Base-by-base conservation (phyloP, 73 alveolate genomes). In the Paraurostyla sp. region DNA sequence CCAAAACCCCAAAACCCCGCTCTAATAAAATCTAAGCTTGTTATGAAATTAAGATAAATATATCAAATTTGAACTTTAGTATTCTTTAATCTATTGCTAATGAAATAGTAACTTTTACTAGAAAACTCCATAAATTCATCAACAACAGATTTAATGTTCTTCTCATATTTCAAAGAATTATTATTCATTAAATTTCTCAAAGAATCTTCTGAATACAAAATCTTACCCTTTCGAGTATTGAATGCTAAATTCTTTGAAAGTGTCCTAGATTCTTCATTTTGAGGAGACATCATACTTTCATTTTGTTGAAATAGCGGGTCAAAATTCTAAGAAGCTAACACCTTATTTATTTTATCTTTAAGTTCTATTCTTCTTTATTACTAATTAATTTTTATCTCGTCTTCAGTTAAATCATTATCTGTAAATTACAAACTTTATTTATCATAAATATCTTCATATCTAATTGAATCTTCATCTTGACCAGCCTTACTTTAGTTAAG, bases 41-140 rank as follows among this genome's bases (percentile, higher is more conserved):
- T n/a, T n/a, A n/a, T n/a, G n/a, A n/a, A n/a, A n/a, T n/a, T n/a
- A n/a, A n/a, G n/a, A n/a, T n/a, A 30, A 29, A 13, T 30, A 60
- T 27, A 13, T 60, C 78, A 60, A 30, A 60, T 16, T 30, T 60
- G 32, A 7, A 9, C 7, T 60, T 60, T 60, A 2, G 78, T 33
- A 60, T 60, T 60, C 32, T 60, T 60, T 3, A 60, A 50, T 27
- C 78, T 18, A 60, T 60, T 60, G 32, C 78, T 60, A 9, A 60
- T 60, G 50, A 60, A 60, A 25, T 60, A 60, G 78, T 60, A 60
- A 25, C 78, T 60, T 23, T 60, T 60, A 30, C 51, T 29, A 13
- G 78, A 60, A 60, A 60, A 60, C 32, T 60, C 78, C 78, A 60
- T 60, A 60, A 60, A 60, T 60, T 60, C 78, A 60, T 60, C 78